A percentile compares a stretch with the other conserved stretches of the same genome.
Conservation (phyloP, 352 stramenopile species). For the Thalassiosira gravida region DNA sequence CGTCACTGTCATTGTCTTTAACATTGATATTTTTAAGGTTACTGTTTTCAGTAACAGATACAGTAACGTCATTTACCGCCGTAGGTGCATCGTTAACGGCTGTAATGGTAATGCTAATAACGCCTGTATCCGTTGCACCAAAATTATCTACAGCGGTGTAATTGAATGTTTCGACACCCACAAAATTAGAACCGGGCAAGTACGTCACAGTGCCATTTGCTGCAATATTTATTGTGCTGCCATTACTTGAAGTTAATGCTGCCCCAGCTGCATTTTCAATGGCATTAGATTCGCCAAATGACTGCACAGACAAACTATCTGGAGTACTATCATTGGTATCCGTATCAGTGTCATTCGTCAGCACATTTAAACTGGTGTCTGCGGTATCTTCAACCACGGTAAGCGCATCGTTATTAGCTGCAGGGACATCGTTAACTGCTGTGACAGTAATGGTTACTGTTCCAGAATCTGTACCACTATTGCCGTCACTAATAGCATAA, state of each 20-base stretch:
- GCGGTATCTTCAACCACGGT: not conserved
- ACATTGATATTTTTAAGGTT: not conserved
- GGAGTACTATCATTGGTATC: not conserved
- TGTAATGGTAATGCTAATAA: not conserved
- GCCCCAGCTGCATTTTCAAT: too few species aligned
- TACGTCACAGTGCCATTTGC: not conserved
- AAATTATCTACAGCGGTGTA: not conserved
- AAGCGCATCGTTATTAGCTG: not conserved
- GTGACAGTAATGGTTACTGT: not conserved
- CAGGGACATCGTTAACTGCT: not conserved
- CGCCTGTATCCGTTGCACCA: not conserved
- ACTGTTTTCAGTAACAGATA: not conserved
- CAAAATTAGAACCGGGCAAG: not conserved
- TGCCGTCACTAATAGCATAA: not conserved
- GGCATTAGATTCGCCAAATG: too few species aligned
- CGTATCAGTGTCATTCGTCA: not conserved
- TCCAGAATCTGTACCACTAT: not conserved
- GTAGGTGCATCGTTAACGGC: not conserved
- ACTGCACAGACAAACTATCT: too few species aligned
- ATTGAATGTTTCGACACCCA: not conserved
- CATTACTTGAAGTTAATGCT: too few species aligned
- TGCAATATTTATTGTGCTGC: not conserved
- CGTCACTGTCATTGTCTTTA: not conserved
- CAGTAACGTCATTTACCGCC: not conserved
- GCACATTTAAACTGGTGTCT: not conserved